Evolutionary conservation across 2,329 filamentous ascomycete genomes (phyloP).

Genomic region (Colletotrichum australisinense): DNA sequence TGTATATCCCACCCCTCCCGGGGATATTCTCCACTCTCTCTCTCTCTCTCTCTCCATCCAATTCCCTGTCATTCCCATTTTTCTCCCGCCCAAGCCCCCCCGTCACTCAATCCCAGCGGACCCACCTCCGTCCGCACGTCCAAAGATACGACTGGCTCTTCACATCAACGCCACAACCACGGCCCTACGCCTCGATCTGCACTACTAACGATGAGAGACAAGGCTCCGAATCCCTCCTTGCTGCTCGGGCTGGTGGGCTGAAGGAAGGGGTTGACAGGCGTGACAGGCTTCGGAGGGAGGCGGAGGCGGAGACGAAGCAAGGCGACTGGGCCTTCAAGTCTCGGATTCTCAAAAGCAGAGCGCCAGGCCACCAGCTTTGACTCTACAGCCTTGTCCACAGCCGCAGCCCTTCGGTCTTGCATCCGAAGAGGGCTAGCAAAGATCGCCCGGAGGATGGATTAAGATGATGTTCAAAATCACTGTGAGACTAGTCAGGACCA

Average conservation of each 20-base stretch:
- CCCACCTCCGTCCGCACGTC: conserved; percentile 16
- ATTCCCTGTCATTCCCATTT: not conserved
- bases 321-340: conserved; percentile 17
- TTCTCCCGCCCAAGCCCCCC: not conserved
- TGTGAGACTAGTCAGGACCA: conserved; percentile 4
- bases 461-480: not conserved
- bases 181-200: conserved; percentile 14
- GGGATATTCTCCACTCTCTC: not conserved
- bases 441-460: not conserved
- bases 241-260: not conserved
- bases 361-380: conserved; percentile 18
- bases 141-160: conserved; percentile 24
- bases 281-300: not conserved
- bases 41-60: not conserved
- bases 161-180: conserved; percentile 6
- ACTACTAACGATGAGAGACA: not conserved
- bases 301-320: not conserved
- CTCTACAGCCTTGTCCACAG: conserved; percentile 8
- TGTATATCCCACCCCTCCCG: not conserved
- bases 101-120: not conserved
- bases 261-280: not conserved
- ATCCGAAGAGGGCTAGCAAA: conserved; percentile 16
- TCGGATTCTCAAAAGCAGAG: not conserved
- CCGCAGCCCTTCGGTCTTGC: conserved; percentile 6
- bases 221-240: conserved; percentile 7